A percentile compares a stretch with the other conserved stretches of the same genome.
phyloP scores from a whole-genome alignment of 73 alveolate species.

The Breviolum minutum region DNA sequence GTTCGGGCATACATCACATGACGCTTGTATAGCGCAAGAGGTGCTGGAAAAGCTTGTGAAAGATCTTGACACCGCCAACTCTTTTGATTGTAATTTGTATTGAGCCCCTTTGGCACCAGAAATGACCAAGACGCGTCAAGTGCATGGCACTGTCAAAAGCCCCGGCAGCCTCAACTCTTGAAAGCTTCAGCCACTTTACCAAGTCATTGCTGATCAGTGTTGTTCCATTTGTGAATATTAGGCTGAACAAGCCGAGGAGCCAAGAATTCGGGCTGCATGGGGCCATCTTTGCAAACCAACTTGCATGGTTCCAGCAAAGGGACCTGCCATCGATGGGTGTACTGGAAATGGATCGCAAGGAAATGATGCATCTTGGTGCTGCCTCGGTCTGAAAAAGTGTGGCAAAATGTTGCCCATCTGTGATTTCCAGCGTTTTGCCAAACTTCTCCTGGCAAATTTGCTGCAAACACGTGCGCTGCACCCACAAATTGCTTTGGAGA shows the following conservation, averaged over 20 bases:
- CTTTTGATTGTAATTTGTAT: neutral
- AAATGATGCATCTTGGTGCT: no score
- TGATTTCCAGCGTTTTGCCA: constrained; percentile 49
- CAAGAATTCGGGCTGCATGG: constrained; percentile 46
- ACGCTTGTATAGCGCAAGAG: neutral
- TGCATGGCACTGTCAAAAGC: neutral
- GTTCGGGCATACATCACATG: neutral
- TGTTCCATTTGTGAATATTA: neutral
- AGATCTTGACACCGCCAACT: neutral
- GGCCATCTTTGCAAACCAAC: constrained; percentile 20
- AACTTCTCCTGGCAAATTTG: constrained; percentile 34
- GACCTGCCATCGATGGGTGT: neutral
- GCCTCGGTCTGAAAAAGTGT: constrained; percentile 62
- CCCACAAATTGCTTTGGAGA: no score
- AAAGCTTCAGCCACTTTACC: no score
- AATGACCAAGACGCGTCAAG: neutral
- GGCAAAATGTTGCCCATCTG: constrained; percentile 85
- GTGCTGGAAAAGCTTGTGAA: neutral
- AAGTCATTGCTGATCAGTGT: neutral
- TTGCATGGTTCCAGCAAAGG: constrained; percentile 57
- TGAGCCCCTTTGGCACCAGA: no score
- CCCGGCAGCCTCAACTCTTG: neutral
- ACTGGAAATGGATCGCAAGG: neutral
- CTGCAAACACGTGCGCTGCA: neutral
- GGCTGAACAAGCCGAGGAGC: neutral